Percentiles rank a stretch among this genome's conserved stretches.
These are phyloP conservation scores for Pleurotus djamor DNA, from an alignment of 768 basidiomycete genomes.

Conservation along the genomic window DNA sequence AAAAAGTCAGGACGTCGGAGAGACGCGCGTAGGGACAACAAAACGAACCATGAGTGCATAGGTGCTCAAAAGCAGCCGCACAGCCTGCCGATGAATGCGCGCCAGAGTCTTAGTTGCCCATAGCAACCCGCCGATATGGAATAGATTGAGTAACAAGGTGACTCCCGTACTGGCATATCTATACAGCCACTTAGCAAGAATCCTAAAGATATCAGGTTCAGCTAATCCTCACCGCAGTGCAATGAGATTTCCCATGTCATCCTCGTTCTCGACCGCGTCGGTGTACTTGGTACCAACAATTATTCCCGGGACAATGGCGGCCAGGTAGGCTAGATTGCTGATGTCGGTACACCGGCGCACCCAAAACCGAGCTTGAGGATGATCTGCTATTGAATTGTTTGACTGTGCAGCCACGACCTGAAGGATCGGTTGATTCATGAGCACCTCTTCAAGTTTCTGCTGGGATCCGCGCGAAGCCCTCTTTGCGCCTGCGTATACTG, in stretches of 20 bases:
- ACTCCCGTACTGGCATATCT: conserved; percentile 23
- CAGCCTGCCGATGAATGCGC: conserved; percentile 21
- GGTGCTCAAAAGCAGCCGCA: conserved; percentile 12
- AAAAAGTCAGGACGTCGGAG: not conserved
- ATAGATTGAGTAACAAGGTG: conserved; percentile 8
- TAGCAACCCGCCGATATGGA: conserved; percentile 12
- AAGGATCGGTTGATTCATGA: conserved; percentile 16
- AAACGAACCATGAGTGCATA: conserved; percentile 25
- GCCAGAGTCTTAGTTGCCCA: conserved; percentile 22
- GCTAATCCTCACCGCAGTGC: conserved; percentile 14
- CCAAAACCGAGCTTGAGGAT: conserved; percentile 21
- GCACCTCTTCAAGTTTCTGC: conserved; percentile 6
- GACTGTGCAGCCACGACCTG: conserved; percentile 14
- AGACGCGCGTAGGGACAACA: not conserved
- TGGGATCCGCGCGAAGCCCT: not conserved
- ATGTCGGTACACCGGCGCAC: conserved; percentile 25
- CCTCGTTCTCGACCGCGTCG: conserved; percentile 13
- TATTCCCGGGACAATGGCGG: conserved; percentile 25
- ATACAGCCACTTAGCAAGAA: not conserved
- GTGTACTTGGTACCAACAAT: conserved; percentile 22
- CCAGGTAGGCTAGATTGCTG: conserved; percentile 23
- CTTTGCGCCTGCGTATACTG: conserved; percentile 20
- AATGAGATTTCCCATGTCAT: conserved; percentile 12
- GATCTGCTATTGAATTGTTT: conserved; percentile 16
- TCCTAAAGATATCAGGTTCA: conserved; percentile 1